Conservation (phyloP, 208 protist species). For the Borovskyia barvae region DNA sequence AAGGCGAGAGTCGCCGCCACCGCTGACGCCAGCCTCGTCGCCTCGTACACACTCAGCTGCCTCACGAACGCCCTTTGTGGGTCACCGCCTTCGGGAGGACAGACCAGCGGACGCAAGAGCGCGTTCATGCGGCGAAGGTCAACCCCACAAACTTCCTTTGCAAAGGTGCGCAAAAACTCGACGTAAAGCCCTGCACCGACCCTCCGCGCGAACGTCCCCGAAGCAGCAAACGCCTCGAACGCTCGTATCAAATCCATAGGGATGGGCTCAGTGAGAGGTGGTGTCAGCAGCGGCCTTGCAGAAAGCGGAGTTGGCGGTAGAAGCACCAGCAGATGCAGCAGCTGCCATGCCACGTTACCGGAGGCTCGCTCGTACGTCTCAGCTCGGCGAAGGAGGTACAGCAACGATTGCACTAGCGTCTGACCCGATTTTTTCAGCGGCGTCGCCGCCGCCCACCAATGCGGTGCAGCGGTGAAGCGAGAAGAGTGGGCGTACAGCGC, state of each 20-base stretch:
- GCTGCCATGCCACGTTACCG: conserved; percentile 24
- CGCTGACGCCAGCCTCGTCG: conserved; percentile 11
- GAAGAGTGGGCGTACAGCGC: conserved; percentile 34
- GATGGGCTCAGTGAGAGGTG: neutral
- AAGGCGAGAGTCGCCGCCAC: conserved; percentile 2
- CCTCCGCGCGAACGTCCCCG: neutral
- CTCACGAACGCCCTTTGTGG: neutral
- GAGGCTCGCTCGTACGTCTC: neutral
- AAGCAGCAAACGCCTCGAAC: conserved; percentile 3
- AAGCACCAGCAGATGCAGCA: conserved; percentile 22
- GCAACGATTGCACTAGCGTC: conserved; percentile 1
- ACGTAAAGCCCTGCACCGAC: conserved; percentile 16
- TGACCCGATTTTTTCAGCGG: conserved; percentile 1
- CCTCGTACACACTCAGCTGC: conserved; percentile 18
- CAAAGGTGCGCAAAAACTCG: conserved; percentile 14
- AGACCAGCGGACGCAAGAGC: conserved; percentile 3
- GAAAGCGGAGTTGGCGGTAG: neutral
- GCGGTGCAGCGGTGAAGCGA: conserved; percentile 5
- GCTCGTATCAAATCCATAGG: neutral
- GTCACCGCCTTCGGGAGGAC: neutral
- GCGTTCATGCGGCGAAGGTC: neutral
- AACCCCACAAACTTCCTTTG: neutral
- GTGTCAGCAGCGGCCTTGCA: neutral
- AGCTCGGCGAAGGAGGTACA: neutral
- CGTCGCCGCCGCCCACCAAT: conserved; percentile 5